Conservation (phyloP, 192 early-diverging fungal species). For the Radiomyces spectabilis region DNA sequence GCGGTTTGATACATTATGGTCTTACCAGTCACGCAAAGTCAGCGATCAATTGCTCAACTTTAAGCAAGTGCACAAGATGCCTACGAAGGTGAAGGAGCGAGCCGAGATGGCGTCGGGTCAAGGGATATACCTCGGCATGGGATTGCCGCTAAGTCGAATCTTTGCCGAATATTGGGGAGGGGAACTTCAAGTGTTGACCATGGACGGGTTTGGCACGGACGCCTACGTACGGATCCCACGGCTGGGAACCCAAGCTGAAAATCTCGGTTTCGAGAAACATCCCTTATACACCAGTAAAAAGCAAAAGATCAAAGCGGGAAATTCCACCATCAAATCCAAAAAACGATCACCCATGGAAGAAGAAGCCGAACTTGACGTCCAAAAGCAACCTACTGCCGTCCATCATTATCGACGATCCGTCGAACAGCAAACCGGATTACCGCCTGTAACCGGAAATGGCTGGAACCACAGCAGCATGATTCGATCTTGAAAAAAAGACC, state of each 20-base stretch:
- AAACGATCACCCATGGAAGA: no score
- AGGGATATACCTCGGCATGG: slow-evolving; percentile 69
- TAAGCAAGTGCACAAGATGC: slow-evolving; percentile 67
- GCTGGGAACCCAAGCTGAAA: slow-evolving; percentile 62
- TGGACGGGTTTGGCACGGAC: slow-evolving; percentile 91
- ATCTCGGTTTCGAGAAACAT: slow-evolving; percentile 32
- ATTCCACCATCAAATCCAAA: no score
- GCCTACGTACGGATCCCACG: slow-evolving; percentile 76
- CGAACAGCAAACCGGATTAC: no score
- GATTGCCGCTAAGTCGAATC: slow-evolving; percentile 82
- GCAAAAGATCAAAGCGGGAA: no score
- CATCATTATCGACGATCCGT: no score
- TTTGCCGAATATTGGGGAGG: slow-evolving; percentile 98
- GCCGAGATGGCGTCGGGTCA: slow-evolving; percentile 12
- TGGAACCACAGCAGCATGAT: slow-evolving; percentile 8
- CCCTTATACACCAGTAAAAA: no score
- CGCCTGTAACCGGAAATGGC: slow-evolving; percentile 6
- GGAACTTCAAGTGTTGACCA: slow-evolving; percentile 62
- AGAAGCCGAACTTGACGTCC: no score
- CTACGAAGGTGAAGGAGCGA: slow-evolving; percentile 52
- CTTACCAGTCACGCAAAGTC: slow-evolving; percentile 21
- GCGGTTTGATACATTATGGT: slow-evolving; percentile 70
- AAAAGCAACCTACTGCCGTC: no score
- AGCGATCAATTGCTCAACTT: slow-evolving; percentile 54
- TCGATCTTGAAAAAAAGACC: slow-evolving; percentile 4